Evolutionary conservation across 2,329 filamentous ascomycete species (phyloP).

Genomic region (Geosmithia flava): DNA sequence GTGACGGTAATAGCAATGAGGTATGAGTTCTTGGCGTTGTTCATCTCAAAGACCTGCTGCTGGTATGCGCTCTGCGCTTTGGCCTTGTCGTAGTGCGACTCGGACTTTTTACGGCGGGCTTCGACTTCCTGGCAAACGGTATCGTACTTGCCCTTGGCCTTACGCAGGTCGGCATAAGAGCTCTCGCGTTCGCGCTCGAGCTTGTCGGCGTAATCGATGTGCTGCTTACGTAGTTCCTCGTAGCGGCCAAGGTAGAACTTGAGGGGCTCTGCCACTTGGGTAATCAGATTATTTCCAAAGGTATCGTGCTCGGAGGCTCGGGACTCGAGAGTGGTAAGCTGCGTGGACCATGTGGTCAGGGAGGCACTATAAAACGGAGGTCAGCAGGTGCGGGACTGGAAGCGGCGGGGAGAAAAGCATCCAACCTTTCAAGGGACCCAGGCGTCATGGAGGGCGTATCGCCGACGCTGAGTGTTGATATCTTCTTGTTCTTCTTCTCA

Average conservation of each 20-base stretch:
- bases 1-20: conserved; percentile 92
- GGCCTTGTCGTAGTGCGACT: conserved; percentile 84
- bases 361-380: conserved; percentile 51
- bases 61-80: conserved; percentile 89
- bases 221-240: conserved; percentile 85
- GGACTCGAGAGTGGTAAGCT: conserved; percentile 79
- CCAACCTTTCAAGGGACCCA: conserved; percentile 78
- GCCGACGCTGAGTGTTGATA: conserved; percentile 77
- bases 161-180: conserved; percentile 75
- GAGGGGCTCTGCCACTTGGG: conserved; percentile 75
- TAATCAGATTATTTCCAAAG: conserved; percentile 66
- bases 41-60: conserved; percentile 88
- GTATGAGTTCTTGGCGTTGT: conserved; percentile 97
- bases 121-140: conserved; percentile 89
- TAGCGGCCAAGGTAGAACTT: conserved; percentile 63
- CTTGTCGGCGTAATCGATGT: conserved; percentile 78
- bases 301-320: conserved; percentile 82
- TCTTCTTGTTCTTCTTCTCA: conserved; percentile 90
- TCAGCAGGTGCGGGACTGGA: conserved; percentile 6
- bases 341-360: conserved; percentile 91
- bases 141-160: conserved; percentile 90
- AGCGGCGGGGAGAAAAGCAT: background rate
- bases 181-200: conserved; percentile 80
- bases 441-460: conserved; percentile 89
- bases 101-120: conserved; percentile 85